Conservation (phyloP, 23 red algal species). For the Gracilaria gracilis region DNA sequence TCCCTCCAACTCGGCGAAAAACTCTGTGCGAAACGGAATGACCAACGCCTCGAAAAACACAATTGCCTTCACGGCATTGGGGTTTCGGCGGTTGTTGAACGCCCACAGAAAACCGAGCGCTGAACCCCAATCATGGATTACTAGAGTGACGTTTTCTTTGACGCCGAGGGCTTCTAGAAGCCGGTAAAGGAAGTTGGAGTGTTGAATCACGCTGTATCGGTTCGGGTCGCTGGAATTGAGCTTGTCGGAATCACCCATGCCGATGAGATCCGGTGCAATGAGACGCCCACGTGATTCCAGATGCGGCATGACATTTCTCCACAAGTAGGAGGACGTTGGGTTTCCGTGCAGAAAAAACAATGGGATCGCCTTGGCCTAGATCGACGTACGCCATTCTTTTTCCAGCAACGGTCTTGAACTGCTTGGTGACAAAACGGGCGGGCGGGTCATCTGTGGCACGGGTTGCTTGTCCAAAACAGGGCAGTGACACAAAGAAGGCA, state of each 20-base stretch:
- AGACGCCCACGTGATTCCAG: conserved; percentile 38
- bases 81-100: conserved; percentile 31
- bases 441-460: conserved; percentile 22
- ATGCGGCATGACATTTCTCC: conserved; percentile 53
- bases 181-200: conserved; percentile 36
- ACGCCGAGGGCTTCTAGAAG: conserved; percentile 51
- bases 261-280: conserved; percentile 64
- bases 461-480: not conserved
- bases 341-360: conserved; percentile 59
- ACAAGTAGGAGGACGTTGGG: conserved; percentile 59
- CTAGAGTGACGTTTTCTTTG: conserved; percentile 37
- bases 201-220: conserved; percentile 33
- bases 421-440: conserved; percentile 29
- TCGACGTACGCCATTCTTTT: conserved; percentile 54
- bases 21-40: not conserved
- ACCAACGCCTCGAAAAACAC: conserved; percentile 46
- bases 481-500: not conserved
- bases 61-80: conserved; percentile 30
- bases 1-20: not conserved
- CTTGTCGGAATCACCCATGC: conserved; percentile 63
- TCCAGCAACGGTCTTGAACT: conserved; percentile 34
- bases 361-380: conserved; percentile 48
- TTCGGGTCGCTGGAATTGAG: conserved; percentile 2
- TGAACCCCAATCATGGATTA: conserved; percentile 60
- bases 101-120: conserved; percentile 58